Evolutionary conservation across 163 green algal genomes (phyloP), one percentile per base, ranked within the genome.

Genomic region (Volvox carteri): DNA sequence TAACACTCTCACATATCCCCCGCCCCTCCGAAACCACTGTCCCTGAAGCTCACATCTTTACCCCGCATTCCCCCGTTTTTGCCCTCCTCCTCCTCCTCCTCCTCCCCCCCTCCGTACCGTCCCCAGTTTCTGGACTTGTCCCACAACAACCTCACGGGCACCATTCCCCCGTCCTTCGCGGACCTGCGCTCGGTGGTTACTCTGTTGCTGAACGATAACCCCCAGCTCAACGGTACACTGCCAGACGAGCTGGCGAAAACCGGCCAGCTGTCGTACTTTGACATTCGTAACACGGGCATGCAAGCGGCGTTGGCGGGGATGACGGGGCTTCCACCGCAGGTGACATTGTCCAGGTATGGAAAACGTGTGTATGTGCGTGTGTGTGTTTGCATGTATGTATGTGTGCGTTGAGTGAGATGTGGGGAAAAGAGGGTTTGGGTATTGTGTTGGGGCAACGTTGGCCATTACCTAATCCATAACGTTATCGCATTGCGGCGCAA

Each of bases 141-240:
- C 21, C 48, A 21, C 60, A 96, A 96, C 86, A 7, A 50, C 1
- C 78, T 96, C 39, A 88, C 41, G 37, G 94, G 94, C 37, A 42
- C 70, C 3, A 74, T 97, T 4, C 94, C 94, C 12, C 65, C 30
- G 44, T 72, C n/a, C 35, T 75, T 93, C 28, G 78, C 70, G 12
- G 19, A n/a, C 0, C 39, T 91, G 75, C 23, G 2, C 9, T 42
- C 37, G 19, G 68, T 91, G 78, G 35, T 60, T 28, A 1, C 30
- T n/a, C 80, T 92, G 33, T n/a, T 60, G 48, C 54, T 92, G 14
- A 23, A 30, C 16, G 56, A 21, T 50, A 92, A 92, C 58, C 21
- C 44, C 21, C 18, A 35, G 1, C 81, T 87, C 21, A 44, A 0
- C 19, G 84, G 84, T 23, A 42, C 33, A 8, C 46, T 85, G 65